Conservation (phyloP, 2,329 filamentous ascomycete genomes). For the Pseudogymnoascus sp. region DNA sequence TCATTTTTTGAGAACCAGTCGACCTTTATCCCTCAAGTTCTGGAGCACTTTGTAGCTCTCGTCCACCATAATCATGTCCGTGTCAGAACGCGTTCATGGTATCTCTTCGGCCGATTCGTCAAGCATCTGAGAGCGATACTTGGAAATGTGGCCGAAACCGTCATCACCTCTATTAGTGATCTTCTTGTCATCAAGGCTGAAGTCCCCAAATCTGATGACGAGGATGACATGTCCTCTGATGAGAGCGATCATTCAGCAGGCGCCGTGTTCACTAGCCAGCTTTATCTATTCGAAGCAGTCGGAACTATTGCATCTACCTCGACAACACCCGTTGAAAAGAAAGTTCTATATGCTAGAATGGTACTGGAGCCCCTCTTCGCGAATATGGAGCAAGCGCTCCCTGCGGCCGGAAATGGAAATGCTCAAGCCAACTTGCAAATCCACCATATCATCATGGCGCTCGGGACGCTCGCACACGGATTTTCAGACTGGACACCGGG, state of each 20-base stretch:
- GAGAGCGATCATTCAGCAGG: constrained; percentile 86
- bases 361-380: constrained; percentile 83
- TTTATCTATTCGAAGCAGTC: constrained; percentile 91
- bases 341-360: constrained; percentile 76
- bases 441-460: constrained; percentile 92
- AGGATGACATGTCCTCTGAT: constrained; percentile 89
- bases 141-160: constrained; percentile 80
- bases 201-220: constrained; percentile 63
- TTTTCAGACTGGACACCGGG: constrained; percentile 83
- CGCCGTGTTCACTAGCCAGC: constrained; percentile 80
- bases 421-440: constrained; percentile 78
- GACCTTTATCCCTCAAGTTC: constrained; percentile 71
- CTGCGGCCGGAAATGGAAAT: constrained; percentile 69
- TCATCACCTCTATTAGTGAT: constrained; percentile 84
- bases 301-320: constrained; percentile 82
- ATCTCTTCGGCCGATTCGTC: constrained; percentile 86
- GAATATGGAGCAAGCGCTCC: constrained; percentile 78
- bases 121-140: constrained; percentile 79
- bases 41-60: constrained; percentile 85
- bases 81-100: constrained; percentile 89
- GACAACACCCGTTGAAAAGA: constrained; percentile 71
- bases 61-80: constrained; percentile 83
- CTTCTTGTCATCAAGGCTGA: constrained; percentile 87
- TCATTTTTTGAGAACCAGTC: constrained; percentile 83
- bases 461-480: constrained; percentile 84